Evolutionary conservation across 192 early-diverging fungal species (phyloP).

Genomic region (Paraglomus occultum): DNA sequence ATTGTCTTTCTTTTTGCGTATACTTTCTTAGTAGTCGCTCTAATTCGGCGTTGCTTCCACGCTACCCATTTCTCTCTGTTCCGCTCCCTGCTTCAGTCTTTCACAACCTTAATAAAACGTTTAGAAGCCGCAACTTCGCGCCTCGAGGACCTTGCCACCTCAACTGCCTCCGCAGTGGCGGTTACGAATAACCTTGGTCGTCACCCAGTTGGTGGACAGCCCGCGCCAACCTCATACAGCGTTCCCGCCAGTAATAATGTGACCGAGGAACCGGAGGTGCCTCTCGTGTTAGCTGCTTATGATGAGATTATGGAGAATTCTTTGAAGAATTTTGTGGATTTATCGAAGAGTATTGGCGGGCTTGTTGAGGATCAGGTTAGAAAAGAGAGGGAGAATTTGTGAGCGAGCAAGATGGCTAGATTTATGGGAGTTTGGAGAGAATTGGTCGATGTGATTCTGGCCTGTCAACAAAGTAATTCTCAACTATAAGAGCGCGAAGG

Average conservation of each 20-base stretch:
- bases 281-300: slow-evolving; percentile 52
- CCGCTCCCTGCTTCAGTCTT: slow-evolving; percentile 35
- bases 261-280: slow-evolving; percentile 33
- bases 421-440: no score
- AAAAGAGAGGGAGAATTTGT: no score
- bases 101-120: slow-evolving; percentile 79
- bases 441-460: no score
- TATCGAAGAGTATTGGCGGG: slow-evolving; percentile 52
- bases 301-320: slow-evolving; percentile 48
- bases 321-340: slow-evolving; percentile 45
- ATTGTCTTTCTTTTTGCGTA: no score
- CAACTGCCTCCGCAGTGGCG: slow-evolving; percentile 45
- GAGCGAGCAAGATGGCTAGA: slow-evolving; percentile 29
- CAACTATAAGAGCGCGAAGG: no score
- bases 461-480: no score
- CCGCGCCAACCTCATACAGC: slow-evolving; percentile 36
- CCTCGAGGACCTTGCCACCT: slow-evolving; percentile 80
- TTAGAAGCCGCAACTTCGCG: slow-evolving; percentile 89
- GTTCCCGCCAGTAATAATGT: slow-evolving; percentile 32
- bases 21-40: no score
- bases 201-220: slow-evolving; percentile 36
- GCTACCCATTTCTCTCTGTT: no score
- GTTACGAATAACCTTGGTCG: slow-evolving; percentile 40
- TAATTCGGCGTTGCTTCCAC: no score
- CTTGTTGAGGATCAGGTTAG: slow-evolving; percentile 55